A percentile compares a stretch with the other conserved stretches of the same genome.
phyloP scores from a whole-genome alignment of 495 filamentous ascomycete species.

The Polyplosphaeria fusca region DNA sequence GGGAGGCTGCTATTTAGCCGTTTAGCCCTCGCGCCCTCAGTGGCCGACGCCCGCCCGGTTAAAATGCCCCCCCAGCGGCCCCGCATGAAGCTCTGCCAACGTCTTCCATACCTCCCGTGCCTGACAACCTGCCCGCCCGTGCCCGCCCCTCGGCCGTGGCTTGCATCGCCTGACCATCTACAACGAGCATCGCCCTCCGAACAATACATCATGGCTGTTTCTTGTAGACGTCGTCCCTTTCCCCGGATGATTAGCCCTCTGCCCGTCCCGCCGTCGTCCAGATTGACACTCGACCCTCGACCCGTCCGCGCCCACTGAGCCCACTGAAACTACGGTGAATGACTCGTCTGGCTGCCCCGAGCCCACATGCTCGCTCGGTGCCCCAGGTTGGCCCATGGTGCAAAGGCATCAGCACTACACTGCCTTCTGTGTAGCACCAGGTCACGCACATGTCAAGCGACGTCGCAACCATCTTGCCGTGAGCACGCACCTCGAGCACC shows the following conservation, averaged over 20 bases:
- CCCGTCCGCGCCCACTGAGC: background rate
- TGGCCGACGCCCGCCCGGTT: constrained; percentile 6
- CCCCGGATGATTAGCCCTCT: constrained; percentile 27
- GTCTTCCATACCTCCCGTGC: constrained; percentile 15
- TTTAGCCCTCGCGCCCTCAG: constrained; percentile 11
- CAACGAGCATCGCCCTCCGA: constrained; percentile 16
- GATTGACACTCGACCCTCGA: background rate
- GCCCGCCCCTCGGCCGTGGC: constrained; percentile 23
- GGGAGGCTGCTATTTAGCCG: constrained; percentile 2
- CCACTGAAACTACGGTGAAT: constrained; percentile 27
- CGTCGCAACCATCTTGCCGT: no score
- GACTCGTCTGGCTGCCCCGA: constrained; percentile 8
- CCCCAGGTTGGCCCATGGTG: no score
- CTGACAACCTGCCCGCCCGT: constrained; percentile 14
- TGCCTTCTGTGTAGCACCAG: no score
- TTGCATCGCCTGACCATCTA: constrained; percentile 28
- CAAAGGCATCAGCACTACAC: no score
- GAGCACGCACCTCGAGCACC: no score
- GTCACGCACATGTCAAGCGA: no score
- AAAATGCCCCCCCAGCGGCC: constrained; percentile 20
- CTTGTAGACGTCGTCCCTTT: constrained; percentile 25
- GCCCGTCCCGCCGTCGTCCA: no score
- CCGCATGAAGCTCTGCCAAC: constrained; percentile 13
- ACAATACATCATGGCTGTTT: constrained; percentile 15
- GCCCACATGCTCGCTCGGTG: no score